Conservation (phyloP, 495 filamentous ascomycete genomes). For the Penicillium angulare region DNA sequence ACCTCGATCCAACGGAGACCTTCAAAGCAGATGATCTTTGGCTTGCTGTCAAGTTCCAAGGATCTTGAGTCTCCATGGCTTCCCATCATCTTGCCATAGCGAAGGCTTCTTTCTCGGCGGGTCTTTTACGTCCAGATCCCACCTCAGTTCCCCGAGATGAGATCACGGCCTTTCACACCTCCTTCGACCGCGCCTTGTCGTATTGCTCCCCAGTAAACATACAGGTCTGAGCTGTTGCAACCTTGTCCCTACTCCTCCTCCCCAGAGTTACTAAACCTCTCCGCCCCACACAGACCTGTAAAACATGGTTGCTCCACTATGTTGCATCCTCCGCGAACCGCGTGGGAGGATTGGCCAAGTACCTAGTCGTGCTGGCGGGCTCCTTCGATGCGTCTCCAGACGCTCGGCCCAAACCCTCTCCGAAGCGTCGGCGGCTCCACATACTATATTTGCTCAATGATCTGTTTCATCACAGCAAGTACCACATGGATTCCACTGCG, state of each 20-base stretch:
- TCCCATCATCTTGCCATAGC: conserved; percentile 76
- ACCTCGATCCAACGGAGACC: too few species aligned
- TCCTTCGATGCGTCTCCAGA: conserved; percentile 47
- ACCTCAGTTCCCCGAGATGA: conserved; percentile 66
- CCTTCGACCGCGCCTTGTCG: conserved; percentile 64
- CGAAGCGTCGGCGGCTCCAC: conserved; percentile 69
- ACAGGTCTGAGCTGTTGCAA: conserved; percentile 77
- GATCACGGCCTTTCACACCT: conserved; percentile 66
- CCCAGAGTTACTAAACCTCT: conserved; percentile 42
- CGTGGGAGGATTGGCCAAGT: conserved; percentile 69
- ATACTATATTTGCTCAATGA: conserved; percentile 83
- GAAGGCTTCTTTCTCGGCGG: conserved; percentile 75
- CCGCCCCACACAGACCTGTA: conserved; percentile 68
- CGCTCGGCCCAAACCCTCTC: conserved; percentile 45
- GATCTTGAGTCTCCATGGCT: conserved; percentile 62
- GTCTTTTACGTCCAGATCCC: conserved; percentile 75
- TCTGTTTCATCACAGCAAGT: conserved; percentile 73
- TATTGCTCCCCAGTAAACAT: conserved; percentile 82
- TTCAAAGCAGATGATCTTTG: too few species aligned
- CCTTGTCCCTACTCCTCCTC: conserved; percentile 21
- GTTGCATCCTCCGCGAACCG: conserved; percentile 67
- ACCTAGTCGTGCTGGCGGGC: conserved; percentile 64
- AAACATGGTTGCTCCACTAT: conserved; percentile 76
- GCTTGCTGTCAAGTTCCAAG: too few species aligned
- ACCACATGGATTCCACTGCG: conserved; percentile 46